Evolutionary conservation across 1,284 basidiomycete species (phyloP), one percentile per base, ranked within the genome.

Genomic region (Golubevia sp.): DNA sequence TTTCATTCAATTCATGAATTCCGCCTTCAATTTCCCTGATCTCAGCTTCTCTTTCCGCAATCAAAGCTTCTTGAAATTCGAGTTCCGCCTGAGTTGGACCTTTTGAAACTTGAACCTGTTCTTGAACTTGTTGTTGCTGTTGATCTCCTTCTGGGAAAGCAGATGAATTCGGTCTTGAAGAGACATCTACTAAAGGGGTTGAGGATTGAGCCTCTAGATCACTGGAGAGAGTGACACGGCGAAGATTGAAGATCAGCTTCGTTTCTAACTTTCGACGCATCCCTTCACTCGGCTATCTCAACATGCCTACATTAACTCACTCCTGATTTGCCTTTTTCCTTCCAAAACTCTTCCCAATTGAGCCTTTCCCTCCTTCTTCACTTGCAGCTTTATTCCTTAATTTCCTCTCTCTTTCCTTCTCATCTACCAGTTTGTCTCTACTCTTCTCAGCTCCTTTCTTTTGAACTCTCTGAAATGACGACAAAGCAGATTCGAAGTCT

Each of bases 11-110:
- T 83, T 99, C 96, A 77, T 97, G 94, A 59, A 99, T 97, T 4
- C 97, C 96, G 1, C 89, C 91, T 85, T 99, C 97, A 66, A 99
- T 99, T 81, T 98, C 95, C 52, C 92, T 89, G 64, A 99, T 99
- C 80, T 98, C 96, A 0, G 87, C 87, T 83, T 99, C 96, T 20
- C 97, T 92, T 83, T 98, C 96, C 63, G 92, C 92, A 67, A 99
- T 97, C 44, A 99, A 86, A 11, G 93, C 92, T 77, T 99, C 96
- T 83, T 99, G 97, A 84, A 96, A 96, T 44, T 94, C 94, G 26
- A 98, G 88, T 83, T 99, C 96, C 90, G 56, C 95, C 86, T 84
- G 92, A 89, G 56, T 86, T 69, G 83, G 70, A 2, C 69, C 64
- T 5, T 70, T 58, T 56, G 49, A 38, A 6, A 49, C 76, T 73